phyloP scores from a whole-genome alignment of 331 rosid genomes.

The Phaseolus coccineus region DNA sequence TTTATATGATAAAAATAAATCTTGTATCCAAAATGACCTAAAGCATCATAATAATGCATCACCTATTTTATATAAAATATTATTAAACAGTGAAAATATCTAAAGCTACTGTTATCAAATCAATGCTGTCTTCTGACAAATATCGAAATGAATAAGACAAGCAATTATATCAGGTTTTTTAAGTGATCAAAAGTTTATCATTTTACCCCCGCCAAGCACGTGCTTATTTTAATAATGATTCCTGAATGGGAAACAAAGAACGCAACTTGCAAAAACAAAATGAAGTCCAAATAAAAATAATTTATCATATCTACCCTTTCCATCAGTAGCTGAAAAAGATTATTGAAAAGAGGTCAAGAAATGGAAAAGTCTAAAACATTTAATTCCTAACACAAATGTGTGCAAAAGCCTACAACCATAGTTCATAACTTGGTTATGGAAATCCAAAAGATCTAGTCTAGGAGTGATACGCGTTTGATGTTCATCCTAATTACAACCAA shows the following conservation, averaged over 20 bases:
- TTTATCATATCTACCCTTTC: background rate
- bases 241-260: background rate
- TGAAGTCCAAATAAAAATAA: no score
- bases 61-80: background rate
- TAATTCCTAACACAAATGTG: constrained; percentile 33
- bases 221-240: background rate
- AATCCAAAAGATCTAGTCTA: constrained; percentile 53
- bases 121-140: background rate
- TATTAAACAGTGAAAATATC: background rate
- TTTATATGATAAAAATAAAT: no score
- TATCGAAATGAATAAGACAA: background rate
- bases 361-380: background rate
- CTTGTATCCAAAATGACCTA: no score
- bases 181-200: background rate
- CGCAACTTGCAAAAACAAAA: no score
- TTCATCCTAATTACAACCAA: constrained; percentile 49
- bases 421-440: constrained; percentile 29
- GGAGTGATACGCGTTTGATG: constrained; percentile 37
- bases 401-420: constrained; percentile 39
- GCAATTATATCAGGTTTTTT: background rate
- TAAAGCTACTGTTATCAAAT: background rate
- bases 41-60: no score
- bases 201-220: background rate
- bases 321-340: no score
- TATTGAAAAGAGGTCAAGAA: background rate